A percentile compares a stretch with the other conserved stretches of the same genome.
Evolutionary conservation across 495 filamentous ascomycete genomes (phyloP).

Genomic region (Symbiotaphrina buchneri): DNA sequence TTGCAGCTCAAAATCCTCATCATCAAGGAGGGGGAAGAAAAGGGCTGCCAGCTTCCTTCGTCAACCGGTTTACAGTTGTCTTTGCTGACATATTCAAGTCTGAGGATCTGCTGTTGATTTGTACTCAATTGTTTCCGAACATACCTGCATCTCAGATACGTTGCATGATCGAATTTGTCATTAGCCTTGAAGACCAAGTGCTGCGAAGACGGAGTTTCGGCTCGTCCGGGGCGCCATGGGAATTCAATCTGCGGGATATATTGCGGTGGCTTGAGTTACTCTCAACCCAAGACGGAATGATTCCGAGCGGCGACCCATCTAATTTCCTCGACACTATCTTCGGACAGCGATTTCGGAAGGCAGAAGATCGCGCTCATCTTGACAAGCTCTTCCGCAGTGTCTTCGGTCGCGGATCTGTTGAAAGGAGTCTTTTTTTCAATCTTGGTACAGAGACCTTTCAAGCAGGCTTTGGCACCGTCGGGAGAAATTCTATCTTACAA

Average conservation of each 20-base stretch:
- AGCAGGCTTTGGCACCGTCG: conserved; percentile 53
- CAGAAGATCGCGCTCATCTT: conserved; percentile 38
- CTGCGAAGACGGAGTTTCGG: conserved; percentile 42
- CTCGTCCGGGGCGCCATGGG: conserved; percentile 76
- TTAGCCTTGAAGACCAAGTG: conserved; percentile 46
- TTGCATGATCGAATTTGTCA: conserved; percentile 61
- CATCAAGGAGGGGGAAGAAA: conserved; percentile 93
- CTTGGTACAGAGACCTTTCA: conserved; percentile 48
- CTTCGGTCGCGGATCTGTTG: conserved; percentile 19
- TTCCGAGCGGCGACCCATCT: conserved; percentile 25
- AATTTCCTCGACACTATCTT: conserved; percentile 71
- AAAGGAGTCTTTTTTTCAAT: conserved; percentile 26
- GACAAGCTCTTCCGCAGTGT: conserved; percentile 34
- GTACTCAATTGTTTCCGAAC: conserved; percentile 45
- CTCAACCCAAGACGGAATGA: conserved; percentile 26
- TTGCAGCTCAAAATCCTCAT: conserved; percentile 95
- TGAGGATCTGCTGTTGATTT: conserved; percentile 64
- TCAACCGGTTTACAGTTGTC: conserved; percentile 94
- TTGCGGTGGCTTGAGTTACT: conserved; percentile 71
- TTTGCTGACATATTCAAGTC: conserved; percentile 76
- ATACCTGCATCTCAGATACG: conserved; percentile 29
- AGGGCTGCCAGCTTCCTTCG: conserved; percentile 84
- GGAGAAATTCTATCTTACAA: conserved; percentile 32
- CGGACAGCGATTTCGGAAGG: conserved; percentile 62
- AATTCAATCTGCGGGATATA: conserved; percentile 88